Conservation (phyloP, 768 basidiomycete species). For the Agrocybe praecox region DNA sequence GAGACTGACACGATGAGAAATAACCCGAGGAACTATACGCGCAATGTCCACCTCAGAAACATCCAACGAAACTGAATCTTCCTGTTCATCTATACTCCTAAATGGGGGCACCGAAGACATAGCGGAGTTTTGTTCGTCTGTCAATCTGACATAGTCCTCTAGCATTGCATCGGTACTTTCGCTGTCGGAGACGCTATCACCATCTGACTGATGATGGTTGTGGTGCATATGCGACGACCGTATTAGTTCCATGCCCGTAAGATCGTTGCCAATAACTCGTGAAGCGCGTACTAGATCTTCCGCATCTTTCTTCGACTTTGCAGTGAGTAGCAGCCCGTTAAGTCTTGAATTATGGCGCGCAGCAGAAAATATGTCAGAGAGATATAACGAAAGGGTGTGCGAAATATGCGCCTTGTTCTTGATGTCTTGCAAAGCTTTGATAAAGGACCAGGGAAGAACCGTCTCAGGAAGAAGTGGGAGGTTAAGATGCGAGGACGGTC, state of each 20-base stretch:
- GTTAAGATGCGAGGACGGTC: conserved; percentile 13
- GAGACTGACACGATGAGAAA: conserved; percentile 76
- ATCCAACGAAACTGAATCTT: conserved; percentile 36
- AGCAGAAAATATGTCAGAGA: conserved; percentile 74
- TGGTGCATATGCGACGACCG: conserved; percentile 11
- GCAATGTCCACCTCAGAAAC: conserved; percentile 78
- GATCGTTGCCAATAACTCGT: conserved; percentile 64
- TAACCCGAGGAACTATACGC: conserved; percentile 69
- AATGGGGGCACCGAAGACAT: not conserved
- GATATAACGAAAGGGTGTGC: conserved; percentile 58
- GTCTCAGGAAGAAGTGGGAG: conserved; percentile 15
- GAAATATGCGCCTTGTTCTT: conserved; percentile 46
- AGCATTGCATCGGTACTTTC: conserved; percentile 1
- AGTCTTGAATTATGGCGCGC: conserved; percentile 70
- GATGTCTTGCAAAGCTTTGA: conserved; percentile 30
- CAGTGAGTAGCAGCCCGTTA: conserved; percentile 70
- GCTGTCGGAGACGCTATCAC: conserved; percentile 1
- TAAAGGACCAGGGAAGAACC: conserved; percentile 31
- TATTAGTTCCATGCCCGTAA: conserved; percentile 62
- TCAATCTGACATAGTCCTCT: conserved; percentile 7
- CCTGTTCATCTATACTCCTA: not conserved
- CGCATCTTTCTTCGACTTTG: conserved; percentile 61
- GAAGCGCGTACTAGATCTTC: conserved; percentile 68
- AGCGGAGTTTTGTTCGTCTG: not conserved
- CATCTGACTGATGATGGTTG: conserved; percentile 11